A percentile compares a stretch with the other conserved stretches of the same genome.
phyloP scores from a whole-genome alignment of 2,329 filamentous ascomycete genomes.

The Aspergillus japonicus region DNA sequence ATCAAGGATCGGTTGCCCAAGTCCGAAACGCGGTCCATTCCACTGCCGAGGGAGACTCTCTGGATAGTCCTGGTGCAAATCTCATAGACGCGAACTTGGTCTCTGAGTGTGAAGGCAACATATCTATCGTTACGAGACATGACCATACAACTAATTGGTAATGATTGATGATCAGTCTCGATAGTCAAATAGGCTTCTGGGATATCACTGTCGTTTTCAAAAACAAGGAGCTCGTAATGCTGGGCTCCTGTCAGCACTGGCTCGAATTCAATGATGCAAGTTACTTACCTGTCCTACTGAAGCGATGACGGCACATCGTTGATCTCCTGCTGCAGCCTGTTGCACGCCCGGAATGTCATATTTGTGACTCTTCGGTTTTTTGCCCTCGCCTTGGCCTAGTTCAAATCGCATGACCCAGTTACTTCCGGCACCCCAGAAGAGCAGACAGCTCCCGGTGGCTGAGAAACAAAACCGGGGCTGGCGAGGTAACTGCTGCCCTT shows the following conservation, averaged over 20 bases:
- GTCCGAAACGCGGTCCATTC: constrained; percentile 10
- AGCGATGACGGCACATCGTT: constrained; percentile 33
- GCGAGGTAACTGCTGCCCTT: constrained; percentile 26
- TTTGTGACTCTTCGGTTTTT: constrained; percentile 28
- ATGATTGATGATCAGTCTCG: constrained; percentile 25
- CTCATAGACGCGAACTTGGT: constrained; percentile 23
- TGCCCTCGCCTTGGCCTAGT: constrained; percentile 25
- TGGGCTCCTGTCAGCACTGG: constrained; percentile 15
- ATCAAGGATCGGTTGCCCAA: constrained; percentile 6
- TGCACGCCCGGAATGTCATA: constrained; percentile 35
- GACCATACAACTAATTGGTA: constrained; percentile 18
- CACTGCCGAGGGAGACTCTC: constrained; percentile 14
- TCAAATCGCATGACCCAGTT: constrained; percentile 32
- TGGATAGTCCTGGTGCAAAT: constrained; percentile 15
- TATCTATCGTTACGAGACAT: constrained; percentile 26
- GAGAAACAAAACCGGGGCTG: constrained; percentile 35
- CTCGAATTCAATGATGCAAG: background rate
- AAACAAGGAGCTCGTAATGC: constrained; percentile 29
- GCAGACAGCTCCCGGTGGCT: constrained; percentile 20
- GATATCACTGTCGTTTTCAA: constrained; percentile 24
- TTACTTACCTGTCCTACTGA: constrained; percentile 22
- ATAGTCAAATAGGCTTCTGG: constrained; percentile 26
- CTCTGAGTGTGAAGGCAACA: constrained; percentile 23
- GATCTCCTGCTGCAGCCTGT: constrained; percentile 32
- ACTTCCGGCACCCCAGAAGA: constrained; percentile 22